phyloP scores from a whole-genome alignment of 441 rosid genomes.

The Daphne laureola region DNA sequence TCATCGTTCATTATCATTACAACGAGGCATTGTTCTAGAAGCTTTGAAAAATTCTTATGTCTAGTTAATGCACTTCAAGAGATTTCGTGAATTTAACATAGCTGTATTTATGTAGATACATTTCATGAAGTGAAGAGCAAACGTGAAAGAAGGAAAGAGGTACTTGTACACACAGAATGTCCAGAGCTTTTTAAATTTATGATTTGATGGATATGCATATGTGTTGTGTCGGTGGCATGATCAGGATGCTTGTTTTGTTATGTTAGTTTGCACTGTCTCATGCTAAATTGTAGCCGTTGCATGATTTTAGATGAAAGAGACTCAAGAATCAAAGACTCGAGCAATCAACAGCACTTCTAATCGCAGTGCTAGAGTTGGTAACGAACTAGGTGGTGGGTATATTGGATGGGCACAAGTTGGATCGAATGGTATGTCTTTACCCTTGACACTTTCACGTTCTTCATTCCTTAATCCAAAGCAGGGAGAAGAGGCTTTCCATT shows the following conservation, averaged over 20 bases:
- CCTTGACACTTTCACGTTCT: conserved; percentile 2
- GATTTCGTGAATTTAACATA: conserved; percentile 11
- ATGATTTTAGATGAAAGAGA: conserved; percentile 31
- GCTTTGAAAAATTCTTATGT: background rate
- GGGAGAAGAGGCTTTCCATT: no score
- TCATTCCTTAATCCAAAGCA: no score
- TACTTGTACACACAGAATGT: conserved; percentile 10
- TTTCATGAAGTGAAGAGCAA: conserved; percentile 63
- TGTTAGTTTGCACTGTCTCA: background rate
- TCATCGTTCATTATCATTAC: no score
- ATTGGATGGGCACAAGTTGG: conserved; percentile 13
- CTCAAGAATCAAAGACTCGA: conserved; percentile 26
- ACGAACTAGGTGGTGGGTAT: conserved; percentile 20
- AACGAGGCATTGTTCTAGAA: background rate
- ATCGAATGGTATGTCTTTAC: conserved; percentile 24
- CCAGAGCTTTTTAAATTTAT: background rate
- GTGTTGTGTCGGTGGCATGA: background rate
- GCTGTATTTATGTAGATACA: conserved; percentile 31
- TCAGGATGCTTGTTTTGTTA: background rate
- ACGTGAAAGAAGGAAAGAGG: conserved; percentile 55
- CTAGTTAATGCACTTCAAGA: background rate
- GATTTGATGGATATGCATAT: background rate
- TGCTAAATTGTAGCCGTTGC: background rate
- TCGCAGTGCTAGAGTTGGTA: conserved; percentile 21
- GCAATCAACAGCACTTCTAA: conserved; percentile 13